Base-by-base conservation (phyloP, 257 asterid species). In the Rubia yunnanensis region DNA sequence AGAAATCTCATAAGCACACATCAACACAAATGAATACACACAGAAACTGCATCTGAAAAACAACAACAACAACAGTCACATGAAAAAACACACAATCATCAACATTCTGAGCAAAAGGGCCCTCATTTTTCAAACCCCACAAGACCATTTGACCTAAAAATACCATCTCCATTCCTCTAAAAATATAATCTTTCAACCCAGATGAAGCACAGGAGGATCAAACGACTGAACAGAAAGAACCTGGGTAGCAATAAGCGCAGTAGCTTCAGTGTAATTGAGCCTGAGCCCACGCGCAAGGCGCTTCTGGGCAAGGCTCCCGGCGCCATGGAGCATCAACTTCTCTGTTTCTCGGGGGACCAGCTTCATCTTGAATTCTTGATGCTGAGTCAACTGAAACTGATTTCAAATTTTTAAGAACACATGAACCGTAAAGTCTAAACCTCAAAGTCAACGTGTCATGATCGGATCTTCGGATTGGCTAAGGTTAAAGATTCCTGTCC, bases 271-370 rank as follows among this genome's bases (percentile, higher is more conserved):
- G 76, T 85, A 77, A 76, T 92, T 92, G 41, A 92, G 99, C 79
- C 82, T 86, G 23, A 79, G 78, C 24, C 90, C 99, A 53, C 99
- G 96, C 50, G 96, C 97, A 69, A 92, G 83, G 66, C 97, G 97
- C 81, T 87, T 92, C 80, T 92, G 97, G 27, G 97, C 97, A 18
- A 92, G 75, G 62, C 68, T 67, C 14, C 99, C 99, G 67, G 99
- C 97, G 69, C 77, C 83, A 73, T 89, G 91, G 79, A 92, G 97
- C 97, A 87, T 86, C 88, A 89, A 63, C 67, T 89, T 92, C 69
- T 89, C 96, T 5, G 84, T 83, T 73, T 92, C 99, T 80, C 99
- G 80, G 0, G 97, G 97, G 1, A 84, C 79, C 73, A 92, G 58
- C 86, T 88, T 92, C 99, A 91, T 91, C 64, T 81, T 73, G 26